Conservation (phyloP, 2,329 filamentous ascomycete genomes). For the Paecilomyces variotii region DNA sequence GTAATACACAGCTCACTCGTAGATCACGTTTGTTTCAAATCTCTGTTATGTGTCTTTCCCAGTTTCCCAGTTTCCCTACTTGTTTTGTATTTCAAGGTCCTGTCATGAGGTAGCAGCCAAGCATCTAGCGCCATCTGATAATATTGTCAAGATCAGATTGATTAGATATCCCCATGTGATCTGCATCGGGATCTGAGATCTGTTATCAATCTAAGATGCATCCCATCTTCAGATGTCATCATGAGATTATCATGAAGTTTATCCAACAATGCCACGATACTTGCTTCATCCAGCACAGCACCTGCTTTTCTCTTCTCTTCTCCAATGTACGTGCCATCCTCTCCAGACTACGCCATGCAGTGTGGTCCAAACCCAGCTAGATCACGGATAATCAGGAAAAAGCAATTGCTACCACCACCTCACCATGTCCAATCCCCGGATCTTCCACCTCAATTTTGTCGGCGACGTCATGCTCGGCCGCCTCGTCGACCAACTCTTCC, state of each 20-base stretch:
- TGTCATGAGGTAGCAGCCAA: not conserved
- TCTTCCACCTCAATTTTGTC: slow-evolving; percentile 23
- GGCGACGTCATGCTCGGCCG: slow-evolving; percentile 38
- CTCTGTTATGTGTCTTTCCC: no score
- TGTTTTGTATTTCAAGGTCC: not conserved
- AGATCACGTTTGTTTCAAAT: not conserved
- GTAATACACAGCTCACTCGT: not conserved
- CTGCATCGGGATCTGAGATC: not conserved
- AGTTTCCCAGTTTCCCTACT: no score
- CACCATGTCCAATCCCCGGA: not conserved
- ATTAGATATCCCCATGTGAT: not conserved
- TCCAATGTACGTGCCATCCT: not conserved
- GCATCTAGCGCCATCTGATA: not conserved
- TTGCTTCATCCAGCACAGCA: no score
- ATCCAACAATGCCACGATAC: not conserved
- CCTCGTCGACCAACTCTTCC: slow-evolving; percentile 33
- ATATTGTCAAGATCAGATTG: not conserved
- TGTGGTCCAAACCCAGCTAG: not conserved
- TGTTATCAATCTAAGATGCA: not conserved
- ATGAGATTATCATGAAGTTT: not conserved
- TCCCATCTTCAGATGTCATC: not conserved
- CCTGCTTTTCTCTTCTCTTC: no score
- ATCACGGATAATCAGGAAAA: not conserved
- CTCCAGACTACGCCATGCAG: not conserved
- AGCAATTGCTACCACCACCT: not conserved